Conservation (phyloP, 1,284 basidiomycete genomes). For the Neotropicomus parvogracilis region DNA sequence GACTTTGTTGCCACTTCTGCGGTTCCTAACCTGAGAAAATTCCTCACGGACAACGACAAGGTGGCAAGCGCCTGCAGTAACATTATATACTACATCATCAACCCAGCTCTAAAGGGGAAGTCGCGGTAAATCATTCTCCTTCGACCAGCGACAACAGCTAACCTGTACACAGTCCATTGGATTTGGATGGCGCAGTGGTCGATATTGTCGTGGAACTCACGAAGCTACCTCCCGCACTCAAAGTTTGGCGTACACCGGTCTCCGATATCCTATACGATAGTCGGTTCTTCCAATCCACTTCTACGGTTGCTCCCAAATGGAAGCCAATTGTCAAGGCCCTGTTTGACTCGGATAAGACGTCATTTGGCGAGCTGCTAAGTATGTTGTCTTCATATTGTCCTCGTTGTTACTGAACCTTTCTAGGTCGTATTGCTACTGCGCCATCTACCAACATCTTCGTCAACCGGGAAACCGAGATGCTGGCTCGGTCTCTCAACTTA, state of each 20-base stretch:
- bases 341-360: slow-evolving; percentile 85
- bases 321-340: slow-evolving; percentile 74
- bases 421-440: slow-evolving; percentile 79
- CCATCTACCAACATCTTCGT: slow-evolving; percentile 96
- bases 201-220: slow-evolving; percentile 77
- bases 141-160: neutral
- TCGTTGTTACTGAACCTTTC: slow-evolving; percentile 10
- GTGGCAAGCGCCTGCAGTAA: slow-evolving; percentile 75
- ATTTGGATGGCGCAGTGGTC: slow-evolving; percentile 64
- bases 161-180: slow-evolving; percentile 53
- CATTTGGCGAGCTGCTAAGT: slow-evolving; percentile 83
- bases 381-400: slow-evolving; percentile 23
- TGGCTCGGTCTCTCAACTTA: slow-evolving; percentile 84
- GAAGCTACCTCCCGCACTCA: slow-evolving; percentile 72
- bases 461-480: slow-evolving; percentile 91
- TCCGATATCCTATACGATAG: slow-evolving; percentile 82
- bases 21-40: slow-evolving; percentile 75
- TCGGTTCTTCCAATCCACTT: slow-evolving; percentile 78
- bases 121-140: slow-evolving; percentile 45
- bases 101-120: slow-evolving; percentile 74
- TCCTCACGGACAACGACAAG: slow-evolving; percentile 85
- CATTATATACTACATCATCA: slow-evolving; percentile 83
- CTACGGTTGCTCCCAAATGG: slow-evolving; percentile 64
- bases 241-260: slow-evolving; percentile 82
- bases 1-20: slow-evolving; percentile 68